Evolutionary conservation across 1,284 basidiomycete genomes (phyloP).

Genomic region (Apiotrichum veenhuisii): DNA sequence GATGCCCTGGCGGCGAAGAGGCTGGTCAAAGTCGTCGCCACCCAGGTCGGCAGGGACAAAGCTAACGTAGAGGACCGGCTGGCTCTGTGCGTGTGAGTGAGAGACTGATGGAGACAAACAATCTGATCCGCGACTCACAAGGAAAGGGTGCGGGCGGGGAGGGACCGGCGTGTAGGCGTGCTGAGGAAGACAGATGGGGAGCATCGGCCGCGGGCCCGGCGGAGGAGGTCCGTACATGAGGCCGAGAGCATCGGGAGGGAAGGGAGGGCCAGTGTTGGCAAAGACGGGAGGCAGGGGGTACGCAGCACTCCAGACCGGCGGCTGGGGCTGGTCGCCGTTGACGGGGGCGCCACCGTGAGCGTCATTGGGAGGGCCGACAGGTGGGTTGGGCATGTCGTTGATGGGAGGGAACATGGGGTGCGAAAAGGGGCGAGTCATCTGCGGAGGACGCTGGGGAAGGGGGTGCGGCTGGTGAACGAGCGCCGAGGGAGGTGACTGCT

Average conservation of each 20-base stretch:
- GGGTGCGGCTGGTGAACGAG: not conserved
- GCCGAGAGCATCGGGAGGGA: not conserved
- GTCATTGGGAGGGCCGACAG: too few relatives aligned
- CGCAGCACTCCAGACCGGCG: slow-evolving; percentile 2
- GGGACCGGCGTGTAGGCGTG: not conserved
- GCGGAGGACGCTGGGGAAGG: not conserved
- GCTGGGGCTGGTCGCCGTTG: not conserved
- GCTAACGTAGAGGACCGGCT: slow-evolving; percentile 28
- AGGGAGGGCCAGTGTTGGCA: not conserved
- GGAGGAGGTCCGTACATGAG: not conserved
- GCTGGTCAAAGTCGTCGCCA: slow-evolving; percentile 23
- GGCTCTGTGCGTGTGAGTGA: not conserved
- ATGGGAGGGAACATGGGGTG: not conserved
- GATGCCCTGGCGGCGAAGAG: slow-evolving; percentile 23
- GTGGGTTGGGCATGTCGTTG: not conserved
- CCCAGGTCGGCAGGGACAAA: slow-evolving; percentile 25
- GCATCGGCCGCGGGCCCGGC: not conserved
- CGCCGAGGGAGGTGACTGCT: not conserved
- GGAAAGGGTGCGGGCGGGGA: slow-evolving; percentile 16
- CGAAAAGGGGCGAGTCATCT: not conserved
- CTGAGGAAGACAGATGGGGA: not conserved
- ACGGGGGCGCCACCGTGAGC: not conserved
- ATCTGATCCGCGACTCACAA: too few relatives aligned
- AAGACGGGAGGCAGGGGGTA: slow-evolving; percentile 7
- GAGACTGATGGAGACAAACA: not conserved